Evolutionary conservation across 257 asterid species (phyloP).

Genomic region (Solanum sitiens): DNA sequence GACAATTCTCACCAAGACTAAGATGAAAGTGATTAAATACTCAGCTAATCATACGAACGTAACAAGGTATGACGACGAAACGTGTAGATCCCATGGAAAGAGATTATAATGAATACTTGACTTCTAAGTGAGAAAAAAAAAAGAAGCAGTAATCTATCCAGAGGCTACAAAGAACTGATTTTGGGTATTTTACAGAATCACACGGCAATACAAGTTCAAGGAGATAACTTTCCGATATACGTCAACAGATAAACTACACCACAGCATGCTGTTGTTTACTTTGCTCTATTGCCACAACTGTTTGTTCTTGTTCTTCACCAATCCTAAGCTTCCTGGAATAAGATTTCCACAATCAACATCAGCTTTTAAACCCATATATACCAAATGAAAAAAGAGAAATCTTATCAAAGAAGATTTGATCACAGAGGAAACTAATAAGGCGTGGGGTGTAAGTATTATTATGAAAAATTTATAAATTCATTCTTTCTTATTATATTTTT

Average conservation of each 20-base stretch:
- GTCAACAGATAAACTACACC: constrained; percentile 67
- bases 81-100: constrained; percentile 70
- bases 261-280: constrained; percentile 73
- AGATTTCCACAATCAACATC: background rate
- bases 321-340: constrained; percentile 19
- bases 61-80: constrained; percentile 64
- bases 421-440: background rate
- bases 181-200: constrained; percentile 58
- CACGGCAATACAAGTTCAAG: constrained; percentile 84
- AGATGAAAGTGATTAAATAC: background rate
- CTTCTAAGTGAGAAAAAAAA: background rate
- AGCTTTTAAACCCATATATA: background rate
- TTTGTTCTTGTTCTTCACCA: constrained; percentile 5
- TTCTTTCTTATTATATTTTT: background rate
- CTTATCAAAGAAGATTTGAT: background rate
- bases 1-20: background rate
- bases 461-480: background rate
- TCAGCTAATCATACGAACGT: constrained; percentile 68
- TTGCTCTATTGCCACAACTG: constrained; percentile 22
- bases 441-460: background rate
- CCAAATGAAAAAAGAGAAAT: background rate
- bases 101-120: background rate
- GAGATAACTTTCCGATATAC: constrained; percentile 71
- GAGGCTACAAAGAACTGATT: background rate
- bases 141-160: background rate